Base-by-base conservation (phyloP, 1,284 basidiomycete genomes). In the Lentinus polychrous region DNA sequence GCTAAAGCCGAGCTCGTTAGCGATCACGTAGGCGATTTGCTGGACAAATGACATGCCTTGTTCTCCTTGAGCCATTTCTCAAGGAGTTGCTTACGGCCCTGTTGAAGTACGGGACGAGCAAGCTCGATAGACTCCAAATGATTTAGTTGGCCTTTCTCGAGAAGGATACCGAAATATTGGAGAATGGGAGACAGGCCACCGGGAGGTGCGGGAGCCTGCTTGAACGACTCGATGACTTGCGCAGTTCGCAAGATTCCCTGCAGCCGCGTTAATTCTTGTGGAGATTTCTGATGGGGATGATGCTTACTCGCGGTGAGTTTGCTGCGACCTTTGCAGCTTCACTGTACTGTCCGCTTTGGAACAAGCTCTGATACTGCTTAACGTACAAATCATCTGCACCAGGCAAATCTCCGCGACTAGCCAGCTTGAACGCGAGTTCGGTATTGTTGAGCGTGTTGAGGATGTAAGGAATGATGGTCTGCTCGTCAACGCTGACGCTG, bases 1-100 rank as follows among this genome's bases (percentile, higher is more conserved):
- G 86, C 90, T 92, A 49, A 24, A 8, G 41, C 3, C 43, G n/a
- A 37, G 3, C 10, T 48, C 15, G 42, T 38, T 15, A 34, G n/a
- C 7, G 32, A 22, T 15, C 45, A 43, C 31, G 40, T 4, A 34
- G 15, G 8, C 24, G 11, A 35, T 12, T 12, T 11, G n/a, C n/a
- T n/a, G n/a, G n/a, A n/a, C 17, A 15, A 31, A 36, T 22, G 11
- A 51, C 64, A 31, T 54, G 83, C 90, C 81, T 99, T 99, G 75
- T 97, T 97, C 77, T 99, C 96, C 73, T 99, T 99, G 56, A 99
- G 73, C 96, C 96, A 99, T 65, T 99, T 99, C 73, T 99, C 96
- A 22, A 99, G 77, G 40, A 99, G 74, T 63, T 98, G 94, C 72
- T 99, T 99, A 63, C 94, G 84, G 48, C 94, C 94, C 73, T 99